Percentiles rank a stretch among this genome's conserved stretches.
phyloP scores from a whole-genome alignment of 2,329 filamentous ascomycete species.

The Paramyrothecium sp. region DNA sequence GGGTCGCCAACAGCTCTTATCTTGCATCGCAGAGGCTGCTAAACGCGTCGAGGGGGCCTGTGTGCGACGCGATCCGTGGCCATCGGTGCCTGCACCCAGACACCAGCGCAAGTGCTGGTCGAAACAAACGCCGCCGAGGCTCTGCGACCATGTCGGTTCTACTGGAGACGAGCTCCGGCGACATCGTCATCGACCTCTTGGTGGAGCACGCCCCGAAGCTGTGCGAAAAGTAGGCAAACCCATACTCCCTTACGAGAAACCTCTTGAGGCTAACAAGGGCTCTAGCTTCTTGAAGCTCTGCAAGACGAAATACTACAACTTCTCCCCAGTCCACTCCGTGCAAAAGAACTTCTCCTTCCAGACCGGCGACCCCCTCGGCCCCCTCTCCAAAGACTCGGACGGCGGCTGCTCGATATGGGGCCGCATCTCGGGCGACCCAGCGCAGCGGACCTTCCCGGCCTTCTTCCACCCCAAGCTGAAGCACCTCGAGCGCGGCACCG shows the following conservation, averaged over 20 bases:
- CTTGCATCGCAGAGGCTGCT: too few species aligned
- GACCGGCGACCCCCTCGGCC: slow-evolving; percentile 90
- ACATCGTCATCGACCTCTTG: slow-evolving; percentile 91
- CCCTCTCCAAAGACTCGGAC: slow-evolving; percentile 79
- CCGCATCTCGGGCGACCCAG: slow-evolving; percentile 62
- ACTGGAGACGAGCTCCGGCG: slow-evolving; percentile 87
- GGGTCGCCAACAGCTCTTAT: too few species aligned
- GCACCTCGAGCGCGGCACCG: slow-evolving; percentile 84
- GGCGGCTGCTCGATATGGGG: slow-evolving; percentile 95
- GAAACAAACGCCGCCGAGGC: background rate
- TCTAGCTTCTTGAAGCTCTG: slow-evolving; percentile 95
- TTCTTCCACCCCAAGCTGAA: slow-evolving; percentile 84
- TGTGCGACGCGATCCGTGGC: too few species aligned
- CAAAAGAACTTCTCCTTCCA: slow-evolving; percentile 97
- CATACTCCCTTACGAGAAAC: too few species aligned
- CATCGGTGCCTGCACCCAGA: too few species aligned
- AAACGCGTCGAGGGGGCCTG: too few species aligned
- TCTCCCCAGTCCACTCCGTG: slow-evolving; percentile 85
- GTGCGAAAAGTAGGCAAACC: slow-evolving; percentile 86
- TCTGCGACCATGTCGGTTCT: slow-evolving; percentile 75
- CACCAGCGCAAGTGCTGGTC: too few species aligned
- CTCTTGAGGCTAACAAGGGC: slow-evolving; percentile 16
- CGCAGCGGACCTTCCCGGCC: slow-evolving; percentile 77
- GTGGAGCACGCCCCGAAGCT: slow-evolving; percentile 86
- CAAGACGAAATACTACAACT: slow-evolving; percentile 99